Base-by-base conservation (phyloP, 441 rosid species). In the Erysimum pusillum region DNA sequence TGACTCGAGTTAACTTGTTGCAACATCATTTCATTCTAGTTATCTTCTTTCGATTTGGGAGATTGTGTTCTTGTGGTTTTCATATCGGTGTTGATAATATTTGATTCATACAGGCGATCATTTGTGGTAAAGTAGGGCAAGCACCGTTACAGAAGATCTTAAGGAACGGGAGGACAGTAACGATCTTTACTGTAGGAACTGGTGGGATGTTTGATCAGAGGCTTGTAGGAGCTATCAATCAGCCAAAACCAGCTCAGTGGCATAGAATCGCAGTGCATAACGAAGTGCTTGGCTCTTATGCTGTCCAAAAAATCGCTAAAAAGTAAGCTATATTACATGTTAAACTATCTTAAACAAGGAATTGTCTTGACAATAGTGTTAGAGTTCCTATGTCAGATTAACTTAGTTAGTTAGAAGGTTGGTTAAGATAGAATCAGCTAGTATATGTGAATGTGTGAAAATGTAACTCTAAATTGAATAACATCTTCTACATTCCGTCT, bases 191-290 rank as follows among this genome's bases (percentile, higher is more conserved):
- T 0, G 91, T 96, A 38, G 98, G 99, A 78, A 96, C 98, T 9
- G 99, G 97, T 0, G 99, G 98, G 17, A 79, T 96, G 91, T 86
- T 81, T 86, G 99, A 93, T 84, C 98, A 91, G 78, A 91, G 98
- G 82, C 79, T 80, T 70, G 52, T 76, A 12, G 83, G 85, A 59
- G 76, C 81, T 6, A 85, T 61, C 22, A 85, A 87, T 79, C 71
- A 84, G 75, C 94, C 97, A 2, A 89, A 82, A 79, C 97, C 97
- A 77, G 94, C 88, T 75, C 99, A 93, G 71, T 93, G 99, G 98
- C 99, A 93, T 84, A 88, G 99, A 79, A 84, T 93, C 75, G 97
- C 91, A 39, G 96, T 96, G 78, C 99, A 96, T 67, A 91, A 91
- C 76, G 92, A 85, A 18, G 7, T 56, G 8, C 89, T 96, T 51